Evolutionary conservation across 352 stramenopile species (phyloP).

Genomic region (Phytophthora lateralis): DNA sequence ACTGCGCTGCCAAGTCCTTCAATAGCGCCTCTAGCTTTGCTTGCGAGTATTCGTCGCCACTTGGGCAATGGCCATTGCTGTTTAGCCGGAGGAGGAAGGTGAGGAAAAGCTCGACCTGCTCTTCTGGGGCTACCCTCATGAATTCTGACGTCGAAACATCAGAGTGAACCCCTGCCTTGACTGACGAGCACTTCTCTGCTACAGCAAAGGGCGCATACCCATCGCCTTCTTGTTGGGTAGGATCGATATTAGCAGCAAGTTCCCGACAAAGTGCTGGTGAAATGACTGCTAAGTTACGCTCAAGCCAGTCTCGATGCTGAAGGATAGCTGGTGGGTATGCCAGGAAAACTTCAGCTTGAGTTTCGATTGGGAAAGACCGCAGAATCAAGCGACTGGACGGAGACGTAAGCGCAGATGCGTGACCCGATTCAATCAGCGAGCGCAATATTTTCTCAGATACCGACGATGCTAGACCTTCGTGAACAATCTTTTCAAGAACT

Average conservation of each 20-base stretch:
- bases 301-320: constrained; percentile 75
- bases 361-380: constrained; percentile 49
- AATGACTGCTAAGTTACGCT: constrained; percentile 56
- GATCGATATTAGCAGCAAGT: constrained; percentile 57
- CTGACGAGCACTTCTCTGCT: constrained; percentile 8
- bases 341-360: constrained; percentile 65
- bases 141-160: constrained; percentile 58
- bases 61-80: constrained; percentile 9
- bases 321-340: constrained; percentile 50
- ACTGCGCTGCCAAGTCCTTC: constrained; percentile 61
- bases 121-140: constrained; percentile 43
- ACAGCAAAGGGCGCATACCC: neutral
- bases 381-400: constrained; percentile 57
- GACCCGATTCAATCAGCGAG: constrained; percentile 46
- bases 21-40: constrained; percentile 55
- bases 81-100: constrained; percentile 74
- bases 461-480: constrained; percentile 46
- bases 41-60: constrained; percentile 50
- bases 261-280: constrained; percentile 37
- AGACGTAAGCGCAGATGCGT: constrained; percentile 44
- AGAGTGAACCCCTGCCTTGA: constrained; percentile 20
- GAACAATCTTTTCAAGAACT: constrained; percentile 61
- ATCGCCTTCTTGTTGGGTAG: constrained; percentile 17
- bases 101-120: constrained; percentile 80
- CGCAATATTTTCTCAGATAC: constrained; percentile 44